Conservation (phyloP, 208 protist genomes). For the Trypanosoma theileri region DNA sequence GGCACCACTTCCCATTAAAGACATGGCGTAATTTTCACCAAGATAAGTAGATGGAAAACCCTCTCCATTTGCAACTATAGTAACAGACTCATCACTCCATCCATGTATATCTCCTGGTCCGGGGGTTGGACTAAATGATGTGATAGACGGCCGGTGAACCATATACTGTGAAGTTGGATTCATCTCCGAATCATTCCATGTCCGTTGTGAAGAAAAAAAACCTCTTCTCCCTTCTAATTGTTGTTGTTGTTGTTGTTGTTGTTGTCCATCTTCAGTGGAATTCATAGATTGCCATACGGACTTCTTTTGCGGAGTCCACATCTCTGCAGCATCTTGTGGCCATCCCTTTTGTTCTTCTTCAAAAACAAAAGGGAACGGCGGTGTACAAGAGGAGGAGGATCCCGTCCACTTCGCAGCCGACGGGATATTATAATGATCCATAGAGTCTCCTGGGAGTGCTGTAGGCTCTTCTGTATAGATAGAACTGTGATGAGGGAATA, state of each 20-base stretch:
- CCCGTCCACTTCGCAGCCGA: neutral
- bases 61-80: too few relatives aligned
- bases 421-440: neutral
- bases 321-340: neutral
- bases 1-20: too few relatives aligned
- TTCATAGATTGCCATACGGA: neutral
- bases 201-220: neutral
- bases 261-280: constrained; percentile 3
- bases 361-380: neutral
- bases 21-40: too few relatives aligned
- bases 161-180: neutral
- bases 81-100: too few relatives aligned
- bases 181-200: neutral
- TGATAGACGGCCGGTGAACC: constrained; percentile 3
- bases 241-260: neutral
- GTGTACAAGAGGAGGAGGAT: neutral
- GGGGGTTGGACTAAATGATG: neutral
- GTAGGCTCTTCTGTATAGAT: neutral
- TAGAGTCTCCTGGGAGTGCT: neutral
- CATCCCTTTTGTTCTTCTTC: neutral
- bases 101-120: too few relatives aligned
- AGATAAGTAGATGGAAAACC: too few relatives aligned
- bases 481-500: neutral
- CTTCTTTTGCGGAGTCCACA: neutral
- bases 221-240: neutral